A percentile compares a stretch with the other conserved stretches of the same genome.
phyloP scores from a whole-genome alignment of 306 rosid species.

The Gleditsia sinensis region DNA sequence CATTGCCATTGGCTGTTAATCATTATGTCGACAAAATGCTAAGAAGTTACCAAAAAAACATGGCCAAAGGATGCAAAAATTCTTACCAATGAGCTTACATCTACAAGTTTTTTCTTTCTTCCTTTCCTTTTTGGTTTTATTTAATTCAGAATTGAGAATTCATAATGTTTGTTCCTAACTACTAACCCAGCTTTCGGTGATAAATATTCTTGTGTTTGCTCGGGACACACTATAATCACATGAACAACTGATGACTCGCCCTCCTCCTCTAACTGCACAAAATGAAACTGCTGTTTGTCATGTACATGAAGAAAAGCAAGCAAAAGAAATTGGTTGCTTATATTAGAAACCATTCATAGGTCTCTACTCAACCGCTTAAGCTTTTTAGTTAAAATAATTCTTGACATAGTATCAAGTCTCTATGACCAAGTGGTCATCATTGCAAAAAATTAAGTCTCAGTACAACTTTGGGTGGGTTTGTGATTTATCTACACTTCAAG shows the following conservation, averaged over 20 bases:
- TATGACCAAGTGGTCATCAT: too few species aligned
- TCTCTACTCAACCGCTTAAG: too few species aligned
- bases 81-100: constrained; percentile 1
- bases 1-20: constrained; percentile 7
- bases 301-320: constrained; percentile 14
- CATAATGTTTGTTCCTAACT: neutral
- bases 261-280: constrained; percentile 26
- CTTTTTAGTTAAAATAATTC: too few species aligned
- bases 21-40: neutral
- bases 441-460: too few species aligned
- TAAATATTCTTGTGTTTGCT: neutral
- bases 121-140: neutral
- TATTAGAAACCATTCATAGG: too few species aligned
- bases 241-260: neutral
- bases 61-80: constrained; percentile 18
- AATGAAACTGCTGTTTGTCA: constrained; percentile 10
- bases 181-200: neutral
- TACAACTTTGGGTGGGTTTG: too few species aligned
- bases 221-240: neutral
- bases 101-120: neutral
- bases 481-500: too few species aligned
- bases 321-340: constrained; percentile 4
- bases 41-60: constrained; percentile 21
- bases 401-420: too few species aligned
- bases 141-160: neutral